These are phyloP conservation scores for Solanum pennellii DNA, from an alignment of 257 asterid genomes.

Conservation along the genomic window DNA sequence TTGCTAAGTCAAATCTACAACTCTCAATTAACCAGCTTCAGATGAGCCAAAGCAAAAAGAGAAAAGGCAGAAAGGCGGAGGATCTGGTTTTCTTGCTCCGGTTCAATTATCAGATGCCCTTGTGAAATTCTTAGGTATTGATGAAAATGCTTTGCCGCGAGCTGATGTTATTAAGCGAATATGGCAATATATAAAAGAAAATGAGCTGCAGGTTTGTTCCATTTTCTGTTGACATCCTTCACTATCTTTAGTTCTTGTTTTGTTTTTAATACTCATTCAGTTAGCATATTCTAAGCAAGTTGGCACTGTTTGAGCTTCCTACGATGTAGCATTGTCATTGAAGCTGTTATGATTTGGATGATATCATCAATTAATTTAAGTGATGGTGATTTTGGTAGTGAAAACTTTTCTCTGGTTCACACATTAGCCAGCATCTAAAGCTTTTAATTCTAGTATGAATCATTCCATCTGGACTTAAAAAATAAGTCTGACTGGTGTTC, in stretches of 20 bases:
- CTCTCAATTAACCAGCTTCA: constrained; percentile 1
- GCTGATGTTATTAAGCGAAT: constrained; percentile 26
- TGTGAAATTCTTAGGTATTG: constrained; percentile 23
- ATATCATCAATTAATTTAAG: background rate
- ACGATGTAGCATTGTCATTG: background rate
- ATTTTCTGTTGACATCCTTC: background rate
- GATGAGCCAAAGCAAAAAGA: constrained; percentile 21
- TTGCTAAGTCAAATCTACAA: background rate
- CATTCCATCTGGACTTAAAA: background rate
- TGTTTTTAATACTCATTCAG: background rate
- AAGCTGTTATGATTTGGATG: background rate
- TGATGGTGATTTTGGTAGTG: background rate
- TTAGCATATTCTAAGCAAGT: background rate
- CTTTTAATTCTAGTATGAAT: background rate
- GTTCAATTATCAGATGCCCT: constrained; percentile 22
- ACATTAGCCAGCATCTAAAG: background rate
- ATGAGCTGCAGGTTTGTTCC: constrained; percentile 28
- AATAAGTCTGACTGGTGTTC: background rate
- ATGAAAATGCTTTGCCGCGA: constrained; percentile 21
- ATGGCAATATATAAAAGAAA: constrained; percentile 36
- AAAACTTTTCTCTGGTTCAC: background rate
- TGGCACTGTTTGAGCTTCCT: background rate
- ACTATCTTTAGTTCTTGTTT: background rate
- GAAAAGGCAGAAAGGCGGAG: constrained; percentile 13
- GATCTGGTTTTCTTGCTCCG: constrained; percentile 22